phyloP scores from a whole-genome alignment of 1,139 yeast genomes.

The Candida glucosophila region DNA sequence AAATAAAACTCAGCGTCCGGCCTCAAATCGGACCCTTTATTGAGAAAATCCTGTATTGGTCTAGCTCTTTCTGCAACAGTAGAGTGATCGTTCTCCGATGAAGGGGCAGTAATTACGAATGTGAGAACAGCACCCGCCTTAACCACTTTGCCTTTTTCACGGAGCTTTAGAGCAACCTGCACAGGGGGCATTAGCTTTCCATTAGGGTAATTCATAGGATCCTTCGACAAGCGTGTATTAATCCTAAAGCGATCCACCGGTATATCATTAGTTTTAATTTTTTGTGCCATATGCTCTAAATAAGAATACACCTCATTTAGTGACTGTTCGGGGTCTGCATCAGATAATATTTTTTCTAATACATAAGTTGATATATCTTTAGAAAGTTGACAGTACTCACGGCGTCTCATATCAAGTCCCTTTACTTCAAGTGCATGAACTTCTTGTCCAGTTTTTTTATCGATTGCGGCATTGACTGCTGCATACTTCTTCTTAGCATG shows the following conservation, averaged over 20 bases:
- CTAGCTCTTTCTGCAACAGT: conserved; percentile 69
- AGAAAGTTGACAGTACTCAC: conserved; percentile 90
- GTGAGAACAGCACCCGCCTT: conserved; percentile 89
- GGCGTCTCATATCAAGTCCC: conserved; percentile 94
- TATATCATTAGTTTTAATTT: conserved; percentile 54
- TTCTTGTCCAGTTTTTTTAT: conserved; percentile 43
- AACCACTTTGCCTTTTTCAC: conserved; percentile 73
- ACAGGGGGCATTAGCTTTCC: conserved; percentile 89
- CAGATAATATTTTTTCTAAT: conserved; percentile 62
- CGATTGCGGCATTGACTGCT: conserved; percentile 58
- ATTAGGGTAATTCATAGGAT: conserved; percentile 64
- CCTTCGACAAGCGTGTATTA: conserved; percentile 69
- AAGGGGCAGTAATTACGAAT: conserved; percentile 56
- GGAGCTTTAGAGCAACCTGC: conserved; percentile 78
- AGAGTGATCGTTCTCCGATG: conserved; percentile 26
- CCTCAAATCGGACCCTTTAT: conserved; percentile 38
- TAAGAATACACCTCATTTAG: conserved; percentile 66
- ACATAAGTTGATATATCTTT: conserved; percentile 80
- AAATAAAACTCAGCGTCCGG: conserved; percentile 78
- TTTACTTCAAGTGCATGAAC: conserved; percentile 68
- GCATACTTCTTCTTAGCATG: conserved; percentile 99
- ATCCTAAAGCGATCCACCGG: conserved; percentile 60
- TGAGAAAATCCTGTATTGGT: conserved; percentile 62
- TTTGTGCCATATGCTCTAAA: conserved; percentile 50
- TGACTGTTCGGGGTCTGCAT: conserved; percentile 71